Conservation (phyloP, 495 filamentous ascomycete species). For the Hypoxylon rickii region DNA sequence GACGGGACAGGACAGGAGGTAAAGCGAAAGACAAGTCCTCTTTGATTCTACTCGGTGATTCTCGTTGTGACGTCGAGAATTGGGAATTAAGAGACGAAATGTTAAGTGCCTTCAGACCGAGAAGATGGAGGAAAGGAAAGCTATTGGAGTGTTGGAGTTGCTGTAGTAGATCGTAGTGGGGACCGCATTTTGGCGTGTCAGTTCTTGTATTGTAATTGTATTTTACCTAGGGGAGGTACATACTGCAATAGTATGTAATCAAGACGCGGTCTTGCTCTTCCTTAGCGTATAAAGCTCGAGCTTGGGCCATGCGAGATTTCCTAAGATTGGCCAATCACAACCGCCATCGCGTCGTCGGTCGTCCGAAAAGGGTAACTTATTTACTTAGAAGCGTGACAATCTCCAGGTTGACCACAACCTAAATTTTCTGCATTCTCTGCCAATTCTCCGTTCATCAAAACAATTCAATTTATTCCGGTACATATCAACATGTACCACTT, state of each 20-base stretch:
- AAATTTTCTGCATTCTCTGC: constrained; percentile 7
- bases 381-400: constrained; percentile 37
- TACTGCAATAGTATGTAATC: too few relatives aligned
- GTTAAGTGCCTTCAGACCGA: not conserved
- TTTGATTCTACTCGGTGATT: constrained; percentile 5
- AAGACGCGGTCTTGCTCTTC: constrained; percentile 27
- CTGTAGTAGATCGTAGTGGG: constrained; percentile 23
- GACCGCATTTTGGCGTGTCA: constrained; percentile 25
- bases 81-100: not conserved
- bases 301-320: constrained; percentile 16
- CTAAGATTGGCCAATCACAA: constrained; percentile 35
- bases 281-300: constrained; percentile 4
- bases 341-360: constrained; percentile 11
- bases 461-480: constrained; percentile 6
- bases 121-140: constrained; percentile 12
- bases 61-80: constrained; percentile 20
- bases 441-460: constrained; percentile 21
- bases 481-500: not conserved
- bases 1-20: constrained; percentile 15
- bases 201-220: not conserved
- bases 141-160: constrained; percentile 15
- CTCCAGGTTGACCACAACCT: constrained; percentile 28
- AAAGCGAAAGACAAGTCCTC: constrained; percentile 35
- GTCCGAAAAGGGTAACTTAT: constrained; percentile 41
- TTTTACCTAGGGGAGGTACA: too few relatives aligned